phyloP scores from a whole-genome alignment of 116 monocot species.

The Phalaenopsis hybrid region DNA sequence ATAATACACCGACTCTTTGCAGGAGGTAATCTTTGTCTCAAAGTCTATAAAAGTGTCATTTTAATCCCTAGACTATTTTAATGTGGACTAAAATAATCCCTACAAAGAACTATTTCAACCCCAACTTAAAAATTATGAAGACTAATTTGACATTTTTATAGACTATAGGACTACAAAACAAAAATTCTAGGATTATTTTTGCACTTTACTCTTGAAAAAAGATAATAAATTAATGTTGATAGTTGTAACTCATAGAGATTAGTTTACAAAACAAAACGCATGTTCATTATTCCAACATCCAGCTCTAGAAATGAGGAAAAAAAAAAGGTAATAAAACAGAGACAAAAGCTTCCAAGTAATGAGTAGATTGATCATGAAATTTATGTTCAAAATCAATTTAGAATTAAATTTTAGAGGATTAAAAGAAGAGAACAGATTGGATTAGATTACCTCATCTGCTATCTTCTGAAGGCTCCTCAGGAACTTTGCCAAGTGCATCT shows the following conservation, averaged over 20 bases:
- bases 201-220: too few species aligned
- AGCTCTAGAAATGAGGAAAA: background rate
- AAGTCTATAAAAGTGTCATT: too few species aligned
- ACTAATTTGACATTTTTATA: too few species aligned
- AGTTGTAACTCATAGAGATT: background rate
- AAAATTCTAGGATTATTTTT: too few species aligned
- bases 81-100: too few species aligned
- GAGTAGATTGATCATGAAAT: background rate
- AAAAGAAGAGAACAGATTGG: background rate
- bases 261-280: background rate
- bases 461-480: constrained; percentile 93
- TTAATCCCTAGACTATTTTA: too few species aligned
- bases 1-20: too few species aligned
- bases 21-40: too few species aligned
- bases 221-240: background rate
- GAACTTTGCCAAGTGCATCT: constrained; percentile 97
- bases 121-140: too few species aligned
- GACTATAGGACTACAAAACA: too few species aligned
- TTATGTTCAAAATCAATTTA: background rate
- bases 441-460: constrained; percentile 71
- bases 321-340: background rate
- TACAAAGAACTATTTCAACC: too few species aligned
- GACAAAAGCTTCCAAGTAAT: background rate
- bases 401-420: background rate
- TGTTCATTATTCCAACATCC: background rate